These are phyloP conservation scores for Plectranthus barbatus DNA, from an alignment of 257 asterid genomes.

Conservation along the genomic window DNA sequence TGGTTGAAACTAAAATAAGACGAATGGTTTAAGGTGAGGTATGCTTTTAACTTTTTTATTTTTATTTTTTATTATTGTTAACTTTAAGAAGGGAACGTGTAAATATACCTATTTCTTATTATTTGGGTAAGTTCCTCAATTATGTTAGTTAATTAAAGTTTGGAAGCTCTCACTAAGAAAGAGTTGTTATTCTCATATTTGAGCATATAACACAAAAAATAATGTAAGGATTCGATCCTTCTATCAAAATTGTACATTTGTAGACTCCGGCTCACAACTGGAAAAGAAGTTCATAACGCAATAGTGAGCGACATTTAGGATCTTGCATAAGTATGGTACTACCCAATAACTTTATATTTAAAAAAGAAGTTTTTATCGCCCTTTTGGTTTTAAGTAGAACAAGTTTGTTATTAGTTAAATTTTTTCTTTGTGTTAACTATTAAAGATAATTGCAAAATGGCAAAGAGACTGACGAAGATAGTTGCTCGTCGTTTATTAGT, in stretches of 20 bases:
- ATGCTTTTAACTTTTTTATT: slow-evolving; percentile 17
- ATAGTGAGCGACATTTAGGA: slow-evolving; percentile 96
- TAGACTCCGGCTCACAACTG: slow-evolving; percentile 89
- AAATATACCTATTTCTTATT: too few relatives aligned
- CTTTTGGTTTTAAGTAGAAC: too few relatives aligned
- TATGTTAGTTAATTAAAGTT: neutral
- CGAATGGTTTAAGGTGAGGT: slow-evolving; percentile 83
- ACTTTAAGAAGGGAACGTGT: too few relatives aligned
- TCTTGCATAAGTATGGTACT: slow-evolving; percentile 86
- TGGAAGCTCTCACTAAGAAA: slow-evolving; percentile 6
- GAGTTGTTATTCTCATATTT: slow-evolving; percentile 3
- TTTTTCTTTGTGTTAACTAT: too few relatives aligned
- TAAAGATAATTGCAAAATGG: too few relatives aligned
- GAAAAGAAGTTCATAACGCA: slow-evolving; percentile 88
- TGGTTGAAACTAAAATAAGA: slow-evolving; percentile 61
- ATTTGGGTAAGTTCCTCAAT: slow-evolving; percentile 55
- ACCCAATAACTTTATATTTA: slow-evolving; percentile 5
- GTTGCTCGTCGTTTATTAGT: too few relatives aligned
- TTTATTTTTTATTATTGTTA: neutral
- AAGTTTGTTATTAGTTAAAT: too few relatives aligned
- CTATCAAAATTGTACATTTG: slow-evolving; percentile 22
- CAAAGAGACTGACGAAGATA: too few relatives aligned
- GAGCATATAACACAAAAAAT: slow-evolving; percentile 10
- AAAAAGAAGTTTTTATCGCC: too few relatives aligned
- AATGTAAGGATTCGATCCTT: slow-evolving; percentile 14